Conservation (phyloP, 192 early-diverging fungal genomes). For the Entophlyctis luteolus region DNA sequence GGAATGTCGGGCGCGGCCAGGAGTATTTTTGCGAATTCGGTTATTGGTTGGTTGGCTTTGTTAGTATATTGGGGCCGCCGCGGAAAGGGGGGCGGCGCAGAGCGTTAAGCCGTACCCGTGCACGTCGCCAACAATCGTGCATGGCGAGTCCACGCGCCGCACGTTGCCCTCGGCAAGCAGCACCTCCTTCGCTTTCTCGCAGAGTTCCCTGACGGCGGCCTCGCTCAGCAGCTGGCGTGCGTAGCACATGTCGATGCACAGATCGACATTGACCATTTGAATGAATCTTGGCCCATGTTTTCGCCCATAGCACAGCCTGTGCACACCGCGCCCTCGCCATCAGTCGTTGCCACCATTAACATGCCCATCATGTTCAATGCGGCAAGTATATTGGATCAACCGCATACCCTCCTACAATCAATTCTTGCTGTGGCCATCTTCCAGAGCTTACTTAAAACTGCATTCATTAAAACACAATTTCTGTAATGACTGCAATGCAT, state of each 20-base stretch:
- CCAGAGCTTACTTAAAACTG: no score
- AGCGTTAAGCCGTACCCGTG: constrained; percentile 62
- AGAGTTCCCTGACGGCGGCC: constrained; percentile 72
- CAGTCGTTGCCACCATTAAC: no score
- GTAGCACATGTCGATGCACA: constrained; percentile 73
- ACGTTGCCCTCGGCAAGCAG: constrained; percentile 84
- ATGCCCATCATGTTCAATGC: no score
- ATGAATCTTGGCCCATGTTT: no score
- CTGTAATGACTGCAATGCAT: no score
- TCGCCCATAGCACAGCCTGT: no score
- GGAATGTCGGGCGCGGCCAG: neutral
- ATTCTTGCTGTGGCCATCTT: no score
- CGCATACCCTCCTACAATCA: no score
- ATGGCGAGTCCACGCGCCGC: constrained; percentile 74
- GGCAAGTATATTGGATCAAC: no score
- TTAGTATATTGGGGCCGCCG: neutral
- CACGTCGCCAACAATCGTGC: constrained; percentile 89
- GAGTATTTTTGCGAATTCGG: neutral
- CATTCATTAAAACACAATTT: no score
- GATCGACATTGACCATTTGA: constrained; percentile 78
- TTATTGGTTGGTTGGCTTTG: neutral
- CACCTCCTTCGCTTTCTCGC: constrained; percentile 73
- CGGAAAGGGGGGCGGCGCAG: neutral
- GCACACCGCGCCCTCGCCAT: no score
- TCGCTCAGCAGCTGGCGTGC: constrained; percentile 71